Conservation (phyloP, 129 eudicot species). For the Pittosporum tobira region DNA sequence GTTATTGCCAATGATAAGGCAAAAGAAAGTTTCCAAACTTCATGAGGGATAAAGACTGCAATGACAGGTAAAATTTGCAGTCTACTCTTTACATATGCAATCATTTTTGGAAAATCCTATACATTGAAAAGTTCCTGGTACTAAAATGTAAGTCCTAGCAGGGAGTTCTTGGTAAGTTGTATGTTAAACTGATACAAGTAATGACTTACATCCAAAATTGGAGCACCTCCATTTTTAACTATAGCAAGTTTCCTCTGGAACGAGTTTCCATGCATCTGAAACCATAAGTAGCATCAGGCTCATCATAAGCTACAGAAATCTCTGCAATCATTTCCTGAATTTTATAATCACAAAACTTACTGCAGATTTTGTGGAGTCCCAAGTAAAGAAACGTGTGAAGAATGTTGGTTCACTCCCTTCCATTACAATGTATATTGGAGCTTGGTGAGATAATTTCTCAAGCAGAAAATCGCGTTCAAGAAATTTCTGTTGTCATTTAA, state of each 20-base stretch:
- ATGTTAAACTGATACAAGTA: too few relatives aligned
- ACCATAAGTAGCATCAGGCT: constrained; percentile 6
- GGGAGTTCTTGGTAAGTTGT: too few relatives aligned
- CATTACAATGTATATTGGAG: constrained; percentile 52
- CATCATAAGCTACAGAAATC: neutral
- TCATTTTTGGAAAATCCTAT: too few relatives aligned
- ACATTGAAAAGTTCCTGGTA: too few relatives aligned
- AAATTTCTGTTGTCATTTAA: constrained; percentile 31
- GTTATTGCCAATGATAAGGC: too few relatives aligned
- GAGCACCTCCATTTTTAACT: constrained; percentile 55
- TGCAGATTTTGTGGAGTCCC: constrained; percentile 65
- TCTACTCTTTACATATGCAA: too few relatives aligned
- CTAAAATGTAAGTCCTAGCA: too few relatives aligned
- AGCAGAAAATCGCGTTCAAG: constrained; percentile 50
- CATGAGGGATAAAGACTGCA: too few relatives aligned
- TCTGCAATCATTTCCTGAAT: neutral
- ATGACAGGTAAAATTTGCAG: too few relatives aligned
- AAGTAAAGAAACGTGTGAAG: constrained; percentile 79
- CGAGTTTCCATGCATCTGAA: constrained; percentile 91
- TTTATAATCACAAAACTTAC: constrained; percentile 30
- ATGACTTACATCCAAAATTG: constrained; percentile 57
- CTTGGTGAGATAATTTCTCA: constrained; percentile 48
- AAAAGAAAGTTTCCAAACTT: too few relatives aligned
- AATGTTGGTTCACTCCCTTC: constrained; percentile 91
- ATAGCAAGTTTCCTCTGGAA: constrained; percentile 69